Conservation (phyloP, 2,329 filamentous ascomycete genomes). For the Claviceps sorghi region DNA sequence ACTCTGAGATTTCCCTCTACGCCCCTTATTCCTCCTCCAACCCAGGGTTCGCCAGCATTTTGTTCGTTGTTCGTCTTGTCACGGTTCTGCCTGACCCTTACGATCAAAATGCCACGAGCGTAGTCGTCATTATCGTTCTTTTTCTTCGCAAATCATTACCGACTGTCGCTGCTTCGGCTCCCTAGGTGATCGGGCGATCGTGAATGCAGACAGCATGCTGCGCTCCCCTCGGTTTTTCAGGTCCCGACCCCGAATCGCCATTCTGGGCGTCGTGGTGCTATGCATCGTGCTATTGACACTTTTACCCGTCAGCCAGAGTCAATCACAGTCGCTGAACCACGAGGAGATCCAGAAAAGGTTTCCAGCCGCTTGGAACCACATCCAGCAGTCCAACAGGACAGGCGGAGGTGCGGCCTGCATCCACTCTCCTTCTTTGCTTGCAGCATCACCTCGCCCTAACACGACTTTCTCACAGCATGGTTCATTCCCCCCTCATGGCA, state of each 20-base stretch:
- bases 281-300: constrained; percentile 4
- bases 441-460: background rate
- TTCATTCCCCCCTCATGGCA: constrained; percentile 11
- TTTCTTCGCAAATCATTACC: background rate
- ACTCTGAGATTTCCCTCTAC: background rate
- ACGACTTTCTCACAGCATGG: constrained; percentile 8
- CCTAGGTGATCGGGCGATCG: background rate
- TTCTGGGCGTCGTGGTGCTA: constrained; percentile 2
- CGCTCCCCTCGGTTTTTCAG: constrained; percentile 3
- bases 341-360: constrained; percentile 4
- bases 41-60: background rate
- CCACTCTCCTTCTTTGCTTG: background rate
- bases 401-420: constrained; percentile 8
- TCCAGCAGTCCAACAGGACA: constrained; percentile 7
- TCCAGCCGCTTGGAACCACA: constrained; percentile 10
- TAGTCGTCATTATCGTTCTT: background rate
- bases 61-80: too few species aligned
- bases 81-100: background rate
- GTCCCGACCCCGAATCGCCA: constrained; percentile 2
- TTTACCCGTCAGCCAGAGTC: background rate
- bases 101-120: background rate
- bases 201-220: constrained; percentile 1
- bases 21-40: background rate
- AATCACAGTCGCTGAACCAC: background rate
- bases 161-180: background rate